Evolutionary conservation across 2,329 filamentous ascomycete genomes (phyloP).

Genomic region (Capronia americana): DNA sequence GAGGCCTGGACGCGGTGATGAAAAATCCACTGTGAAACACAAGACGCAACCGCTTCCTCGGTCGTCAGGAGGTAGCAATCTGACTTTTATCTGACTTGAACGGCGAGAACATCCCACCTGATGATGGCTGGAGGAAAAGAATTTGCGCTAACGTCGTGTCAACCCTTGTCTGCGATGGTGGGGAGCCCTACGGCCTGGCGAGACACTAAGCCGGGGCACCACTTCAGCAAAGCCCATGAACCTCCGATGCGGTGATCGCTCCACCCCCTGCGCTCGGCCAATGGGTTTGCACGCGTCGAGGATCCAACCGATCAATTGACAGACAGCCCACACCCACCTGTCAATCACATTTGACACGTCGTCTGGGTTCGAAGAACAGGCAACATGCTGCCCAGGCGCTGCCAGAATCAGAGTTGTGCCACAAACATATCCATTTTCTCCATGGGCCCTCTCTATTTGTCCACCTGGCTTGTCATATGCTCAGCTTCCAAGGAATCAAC

Average conservation of each 20-base stretch:
- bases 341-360: neutral
- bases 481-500: neutral
- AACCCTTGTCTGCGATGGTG: neutral
- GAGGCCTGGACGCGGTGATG: neutral
- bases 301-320: neutral
- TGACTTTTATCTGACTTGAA: neutral
- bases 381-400: neutral
- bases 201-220: neutral
- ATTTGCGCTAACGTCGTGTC: too few relatives aligned
- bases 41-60: neutral
- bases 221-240: neutral
- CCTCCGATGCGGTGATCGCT: neutral
- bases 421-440: neutral
- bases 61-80: neutral
- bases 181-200: neutral
- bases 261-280: neutral
- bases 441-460: neutral
- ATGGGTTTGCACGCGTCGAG: neutral
- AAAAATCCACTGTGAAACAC: neutral
- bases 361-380: neutral
- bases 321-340: constrained; percentile 5
- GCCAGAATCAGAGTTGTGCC: neutral
- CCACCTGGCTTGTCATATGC: neutral
- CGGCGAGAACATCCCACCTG: neutral
- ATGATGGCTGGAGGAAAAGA: too few relatives aligned